Evolutionary conservation across 2,329 filamentous ascomycete species (phyloP), one percentile per base, ranked within the genome.

Genomic region (Sclerotinia borealis): DNA sequence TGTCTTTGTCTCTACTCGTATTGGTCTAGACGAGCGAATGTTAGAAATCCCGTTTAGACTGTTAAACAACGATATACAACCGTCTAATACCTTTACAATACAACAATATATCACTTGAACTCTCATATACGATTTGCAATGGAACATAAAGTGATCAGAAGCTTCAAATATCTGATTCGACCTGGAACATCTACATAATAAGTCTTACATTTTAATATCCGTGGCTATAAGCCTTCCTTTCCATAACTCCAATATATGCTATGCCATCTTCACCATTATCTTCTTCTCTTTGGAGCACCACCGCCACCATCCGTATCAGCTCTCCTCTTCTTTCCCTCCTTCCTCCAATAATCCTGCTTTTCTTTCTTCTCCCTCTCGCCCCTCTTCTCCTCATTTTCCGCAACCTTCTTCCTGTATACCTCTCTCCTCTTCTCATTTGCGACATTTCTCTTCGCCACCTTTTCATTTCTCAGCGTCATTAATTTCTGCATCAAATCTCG

Each of bases 401-500:
- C 89, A 47, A 97, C 83, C 82, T 92, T 95, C 78, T 89, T 90
- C 70, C 88, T 83, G 77, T 96, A 95, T 68, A 86, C 86, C 68
- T 86, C 85, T 66, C 90, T 85, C 74, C 91, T 85, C 81, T 93
- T 91, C 72, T 97, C 93, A 81, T 99, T 95, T 78, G 93, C 93
- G 63, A 81, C 87, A 27, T 85, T 78, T 51, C 95, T 81, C 81
- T 95, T 96, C 70, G 90, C 91, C 36, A 89, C 85, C 76, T 96
- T 95, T 73, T 98, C 95, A 73, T 96, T 96, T 69, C 92, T 81
- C 72, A 99, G 80, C 19, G 93, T 93, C 73, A 91, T 89, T 59
- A 99, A 84, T 81, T 97, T 95, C 79, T 96, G 90, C 86, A 99
- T 89, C 68, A 99, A 80, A 70, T 92, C 87, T 37, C 95, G 83